These are phyloP conservation scores for Ustulina deusta DNA, from an alignment of 2,329 filamentous ascomycete species.

Conservation along the genomic window DNA sequence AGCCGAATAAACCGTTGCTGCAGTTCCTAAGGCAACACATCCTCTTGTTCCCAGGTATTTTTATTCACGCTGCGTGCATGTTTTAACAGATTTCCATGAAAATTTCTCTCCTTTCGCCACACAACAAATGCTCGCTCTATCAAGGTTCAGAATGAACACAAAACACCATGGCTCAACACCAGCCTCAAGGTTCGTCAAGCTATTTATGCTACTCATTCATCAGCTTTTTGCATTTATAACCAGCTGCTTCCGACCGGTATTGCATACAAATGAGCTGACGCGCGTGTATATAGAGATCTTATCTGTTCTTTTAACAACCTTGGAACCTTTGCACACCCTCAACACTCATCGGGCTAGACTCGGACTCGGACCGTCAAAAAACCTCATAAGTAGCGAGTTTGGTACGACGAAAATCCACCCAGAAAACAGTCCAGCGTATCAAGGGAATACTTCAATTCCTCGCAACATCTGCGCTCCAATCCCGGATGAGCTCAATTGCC, in stretches of 20 bases:
- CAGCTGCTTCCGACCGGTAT: not conserved
- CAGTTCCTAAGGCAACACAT: not conserved
- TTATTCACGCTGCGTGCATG: not conserved
- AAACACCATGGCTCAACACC: slow-evolving; percentile 17
- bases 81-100: not conserved
- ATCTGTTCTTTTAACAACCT: not conserved
- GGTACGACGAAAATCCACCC: not conserved
- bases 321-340: slow-evolving; percentile 5
- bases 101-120: not conserved
- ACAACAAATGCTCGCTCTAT: not conserved
- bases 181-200: slow-evolving; percentile 9
- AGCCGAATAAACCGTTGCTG: not conserved
- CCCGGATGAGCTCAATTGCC: slow-evolving; percentile 16
- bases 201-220: not conserved
- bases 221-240: not conserved
- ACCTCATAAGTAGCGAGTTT: slow-evolving; percentile 25
- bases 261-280: not conserved
- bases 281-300: not conserved
- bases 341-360: slow-evolving; percentile 2
- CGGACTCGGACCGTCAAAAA: slow-evolving; percentile 20
- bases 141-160: not conserved
- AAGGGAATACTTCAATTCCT: not conserved
- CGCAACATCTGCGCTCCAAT: slow-evolving; percentile 11
- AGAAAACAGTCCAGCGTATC: not conserved
- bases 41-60: not conserved